Evolutionary conservation across 2,329 filamentous ascomycete species (phyloP), one percentile per base, ranked within the genome.

Genomic region (Claviceps sp.): DNA sequence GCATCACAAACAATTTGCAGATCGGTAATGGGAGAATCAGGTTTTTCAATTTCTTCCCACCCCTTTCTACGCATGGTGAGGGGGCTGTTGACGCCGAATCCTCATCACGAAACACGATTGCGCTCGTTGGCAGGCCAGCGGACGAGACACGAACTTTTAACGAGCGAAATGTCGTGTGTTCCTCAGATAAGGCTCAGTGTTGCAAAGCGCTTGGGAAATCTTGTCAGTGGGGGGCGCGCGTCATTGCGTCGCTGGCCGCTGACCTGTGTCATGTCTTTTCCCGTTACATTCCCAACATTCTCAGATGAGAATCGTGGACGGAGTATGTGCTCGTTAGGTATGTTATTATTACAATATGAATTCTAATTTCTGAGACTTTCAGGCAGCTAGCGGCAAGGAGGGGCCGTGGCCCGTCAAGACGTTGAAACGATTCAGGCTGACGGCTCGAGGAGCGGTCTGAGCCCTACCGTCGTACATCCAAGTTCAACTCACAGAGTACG

Each of bases 301-400:
- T 29, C 26, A 29, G 23, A 17, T 34, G 43, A 26, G 22, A 45
- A 29, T 34, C 29, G 29, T 34, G n/a, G n/a, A n/a, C n/a, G n/a
- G n/a, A n/a, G 23, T 23, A 45, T 46, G 26, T 37, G 45, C 45
- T 34, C 8, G 29, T 9, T 11, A 29, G 34, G 16, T 40, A 26
- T 5, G 23, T 20, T 20, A n/a, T n/a, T 7, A 39, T 26, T 39
- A 20, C 38, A 40, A 40, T 48, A 14, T 40, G 37, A 14, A 48
- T 48, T n/a, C n/a, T n/a, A n/a, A n/a, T n/a, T n/a, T n/a, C 47
- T 40, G 23, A 48, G 47, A 48, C 47, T 40, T 23, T 17, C 40
- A 17, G n/a, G 38, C 38, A 20, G 9, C 17, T 7, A 20, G 39
- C 8, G n/a, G 20, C 9, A 42, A 20, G 8, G 39, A 42, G 8